phyloP scores from a whole-genome alignment of 352 stramenopile species.

The Pelagophyceae sp. region DNA sequence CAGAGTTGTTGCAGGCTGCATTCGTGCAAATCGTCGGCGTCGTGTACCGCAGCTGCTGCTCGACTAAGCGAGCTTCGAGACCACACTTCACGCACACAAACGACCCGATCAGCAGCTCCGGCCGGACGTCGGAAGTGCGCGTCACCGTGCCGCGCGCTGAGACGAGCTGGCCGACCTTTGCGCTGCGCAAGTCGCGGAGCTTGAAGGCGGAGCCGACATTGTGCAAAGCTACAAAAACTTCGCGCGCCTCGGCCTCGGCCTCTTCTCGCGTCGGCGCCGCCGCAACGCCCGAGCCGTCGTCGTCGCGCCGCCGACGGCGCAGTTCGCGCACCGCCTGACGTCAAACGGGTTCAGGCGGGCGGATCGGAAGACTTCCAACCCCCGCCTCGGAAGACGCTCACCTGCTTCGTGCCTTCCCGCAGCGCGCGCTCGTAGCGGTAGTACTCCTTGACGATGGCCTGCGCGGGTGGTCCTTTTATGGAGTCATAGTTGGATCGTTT shows the following conservation, averaged over 20 bases:
- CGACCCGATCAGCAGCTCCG: conserved; percentile 85
- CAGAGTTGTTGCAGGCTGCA: conserved; percentile 81
- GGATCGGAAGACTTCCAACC: too few species aligned
- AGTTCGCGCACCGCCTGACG: conserved; percentile 45
- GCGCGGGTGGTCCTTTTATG: too few species aligned
- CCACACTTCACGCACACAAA: conserved; percentile 91
- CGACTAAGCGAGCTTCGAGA: conserved; percentile 72
- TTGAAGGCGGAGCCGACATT: conserved; percentile 44
- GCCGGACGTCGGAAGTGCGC: conserved; percentile 89
- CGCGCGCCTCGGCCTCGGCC: conserved; percentile 12
- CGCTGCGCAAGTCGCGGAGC: conserved; percentile 79
- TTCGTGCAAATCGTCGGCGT: conserved; percentile 91
- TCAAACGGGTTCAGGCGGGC: too few species aligned
- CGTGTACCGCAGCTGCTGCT: conserved; percentile 97
- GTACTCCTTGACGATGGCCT: conserved; percentile 56
- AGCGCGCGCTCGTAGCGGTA: conserved; percentile 55
- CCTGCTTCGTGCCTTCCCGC: conserved; percentile 40
- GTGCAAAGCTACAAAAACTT: conserved; percentile 63
- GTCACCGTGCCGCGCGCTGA: conserved; percentile 91
- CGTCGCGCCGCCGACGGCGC: conserved; percentile 31
- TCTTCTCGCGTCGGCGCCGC: conserved; percentile 18
- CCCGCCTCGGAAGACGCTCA: too few species aligned
- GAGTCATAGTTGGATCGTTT: too few species aligned
- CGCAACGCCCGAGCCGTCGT: conserved; percentile 16
- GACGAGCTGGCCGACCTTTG: conserved; percentile 80